Conservation (phyloP, 129 eudicot species). For the Flaveria robusta region DNA sequence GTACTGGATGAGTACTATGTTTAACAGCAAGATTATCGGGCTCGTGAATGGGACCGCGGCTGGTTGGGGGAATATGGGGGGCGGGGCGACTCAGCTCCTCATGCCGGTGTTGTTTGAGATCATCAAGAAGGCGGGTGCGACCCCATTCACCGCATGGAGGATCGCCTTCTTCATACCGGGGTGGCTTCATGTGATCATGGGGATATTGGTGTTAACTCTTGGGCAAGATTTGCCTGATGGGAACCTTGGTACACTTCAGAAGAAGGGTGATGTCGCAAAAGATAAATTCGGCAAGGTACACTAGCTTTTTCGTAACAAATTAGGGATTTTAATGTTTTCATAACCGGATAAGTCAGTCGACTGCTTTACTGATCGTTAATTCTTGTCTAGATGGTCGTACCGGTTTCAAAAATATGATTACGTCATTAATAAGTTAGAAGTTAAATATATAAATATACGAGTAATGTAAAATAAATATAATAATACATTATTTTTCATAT, state of each 20-base stretch:
- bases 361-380: too few species aligned
- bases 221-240: conserved; percentile 65
- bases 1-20: conserved; percentile 66
- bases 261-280: conserved; percentile 54
- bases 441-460: too few species aligned
- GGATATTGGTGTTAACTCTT: conserved; percentile 47
- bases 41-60: conserved; percentile 59
- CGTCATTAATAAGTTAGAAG: too few species aligned
- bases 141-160: conserved; percentile 61
- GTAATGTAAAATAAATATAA: too few species aligned
- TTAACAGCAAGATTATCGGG: conserved; percentile 52
- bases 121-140: conserved; percentile 41
- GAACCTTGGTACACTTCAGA: conserved; percentile 51
- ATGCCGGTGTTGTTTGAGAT: conserved; percentile 55
- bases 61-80: conserved; percentile 70
- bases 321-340: neutral
- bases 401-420: too few species aligned
- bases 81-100: conserved; percentile 59
- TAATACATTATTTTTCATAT: too few species aligned
- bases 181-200: conserved; percentile 47
- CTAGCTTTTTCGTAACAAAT: neutral
- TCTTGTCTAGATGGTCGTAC: too few species aligned
- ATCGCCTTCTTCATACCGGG: conserved; percentile 59
- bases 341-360: too few species aligned
- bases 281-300: conserved; percentile 49